Percentiles rank a stretch among this genome's conserved stretches.
These are phyloP conservation scores for Cucurbita pepo DNA, from an alignment of 306 rosid genomes.

Conservation along the genomic window DNA sequence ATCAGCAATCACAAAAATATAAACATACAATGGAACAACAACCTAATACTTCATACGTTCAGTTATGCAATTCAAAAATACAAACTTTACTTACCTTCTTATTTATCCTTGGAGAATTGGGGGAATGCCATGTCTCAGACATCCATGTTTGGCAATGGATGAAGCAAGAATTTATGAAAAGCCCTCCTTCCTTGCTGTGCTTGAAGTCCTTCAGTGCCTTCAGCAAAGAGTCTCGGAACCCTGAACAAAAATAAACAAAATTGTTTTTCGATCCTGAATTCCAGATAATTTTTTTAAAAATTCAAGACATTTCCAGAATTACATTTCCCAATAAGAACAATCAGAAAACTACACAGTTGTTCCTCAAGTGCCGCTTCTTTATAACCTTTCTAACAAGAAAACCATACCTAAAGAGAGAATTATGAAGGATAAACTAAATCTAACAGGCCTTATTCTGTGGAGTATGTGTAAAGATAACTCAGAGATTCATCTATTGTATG, in stretches of 20 bases:
- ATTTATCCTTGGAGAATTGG: constrained; percentile 63
- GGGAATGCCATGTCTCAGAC: constrained; percentile 69
- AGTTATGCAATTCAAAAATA: neutral
- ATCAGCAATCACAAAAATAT: too few species aligned
- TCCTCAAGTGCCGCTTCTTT: neutral
- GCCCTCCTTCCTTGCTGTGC: constrained; percentile 44
- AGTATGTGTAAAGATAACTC: neutral
- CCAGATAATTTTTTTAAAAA: neutral
- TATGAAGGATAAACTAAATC: neutral
- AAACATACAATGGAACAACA: too few species aligned
- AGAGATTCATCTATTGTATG: neutral
- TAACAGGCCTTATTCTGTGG: neutral
- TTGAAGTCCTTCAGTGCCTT: constrained; percentile 45
- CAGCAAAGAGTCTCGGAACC: constrained; percentile 65
- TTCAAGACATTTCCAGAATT: neutral
- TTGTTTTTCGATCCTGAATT: neutral
- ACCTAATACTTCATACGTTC: neutral
- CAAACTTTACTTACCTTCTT: constrained; percentile 26
- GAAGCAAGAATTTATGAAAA: constrained; percentile 75
- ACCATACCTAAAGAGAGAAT: neutral
- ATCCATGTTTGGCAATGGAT: constrained; percentile 78
- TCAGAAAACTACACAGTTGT: neutral
- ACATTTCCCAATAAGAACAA: neutral
- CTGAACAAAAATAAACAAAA: constrained; percentile 17
- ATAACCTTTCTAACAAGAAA: neutral